phyloP scores from a whole-genome alignment of 352 stramenopile genomes.

The Globisporangium uncinulatum region DNA sequence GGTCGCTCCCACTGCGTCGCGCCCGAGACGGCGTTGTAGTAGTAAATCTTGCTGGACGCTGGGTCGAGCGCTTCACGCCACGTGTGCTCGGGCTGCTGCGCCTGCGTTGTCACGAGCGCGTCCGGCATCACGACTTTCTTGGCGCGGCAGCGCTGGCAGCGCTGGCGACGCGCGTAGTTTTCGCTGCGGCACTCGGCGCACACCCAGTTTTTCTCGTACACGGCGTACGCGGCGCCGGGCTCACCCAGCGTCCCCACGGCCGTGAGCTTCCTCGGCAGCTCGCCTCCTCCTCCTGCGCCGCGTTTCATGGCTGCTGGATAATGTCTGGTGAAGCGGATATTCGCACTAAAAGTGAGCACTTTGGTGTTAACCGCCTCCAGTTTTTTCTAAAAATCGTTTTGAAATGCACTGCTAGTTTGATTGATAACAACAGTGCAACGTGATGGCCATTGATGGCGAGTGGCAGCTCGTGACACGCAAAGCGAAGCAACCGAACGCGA shows the following conservation, averaged over 20 bases:
- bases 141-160: constrained; percentile 79
- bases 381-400: too few species aligned
- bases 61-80: constrained; percentile 92
- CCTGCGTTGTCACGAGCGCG: constrained; percentile 35
- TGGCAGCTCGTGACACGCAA: constrained; percentile 13
- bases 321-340: neutral
- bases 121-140: constrained; percentile 59
- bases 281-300: constrained; percentile 3
- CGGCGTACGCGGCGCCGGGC: constrained; percentile 80
- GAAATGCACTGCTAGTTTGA: too few species aligned
- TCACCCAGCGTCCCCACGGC: constrained; percentile 78
- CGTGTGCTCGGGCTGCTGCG: constrained; percentile 20
- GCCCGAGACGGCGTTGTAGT: constrained; percentile 89
- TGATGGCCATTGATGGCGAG: constrained; percentile 2
- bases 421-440: neutral
- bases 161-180: constrained; percentile 76
- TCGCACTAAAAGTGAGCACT: neutral
- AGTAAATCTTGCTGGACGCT: constrained; percentile 90
- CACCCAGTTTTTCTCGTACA: constrained; percentile 89
- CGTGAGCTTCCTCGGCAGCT: constrained; percentile 55
- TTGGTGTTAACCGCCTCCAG: too few species aligned
- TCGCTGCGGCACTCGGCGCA: constrained; percentile 80
- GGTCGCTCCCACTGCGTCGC: constrained; percentile 89
- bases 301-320: constrained; percentile 10
- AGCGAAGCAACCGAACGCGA: constrained; percentile 2